Evolutionary conservation across 108 stramenopile species (phyloP).

Genomic region (Cyclotella distinguenda): DNA sequence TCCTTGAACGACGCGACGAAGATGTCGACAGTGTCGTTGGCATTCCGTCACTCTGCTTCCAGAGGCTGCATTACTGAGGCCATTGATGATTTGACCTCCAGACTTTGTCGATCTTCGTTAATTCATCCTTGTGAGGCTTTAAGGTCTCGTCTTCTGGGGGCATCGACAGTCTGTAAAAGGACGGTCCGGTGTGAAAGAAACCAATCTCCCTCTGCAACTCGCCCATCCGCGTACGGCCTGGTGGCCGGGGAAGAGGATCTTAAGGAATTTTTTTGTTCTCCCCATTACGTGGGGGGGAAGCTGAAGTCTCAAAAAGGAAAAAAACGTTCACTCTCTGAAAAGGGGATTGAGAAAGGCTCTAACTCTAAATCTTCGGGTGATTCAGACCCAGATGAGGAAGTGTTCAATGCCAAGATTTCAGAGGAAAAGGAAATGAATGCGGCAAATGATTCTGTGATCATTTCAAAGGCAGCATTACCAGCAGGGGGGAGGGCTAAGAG

Average conservation of each 20-base stretch:
- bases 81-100: slow-evolving; percentile 55
- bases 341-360: slow-evolving; percentile 1
- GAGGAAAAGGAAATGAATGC: slow-evolving; percentile 27
- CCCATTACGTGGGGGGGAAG: slow-evolving; percentile 16
- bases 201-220: neutral
- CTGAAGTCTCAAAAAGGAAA: slow-evolving; percentile 2
- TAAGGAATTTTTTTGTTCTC: slow-evolving; percentile 14
- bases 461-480: slow-evolving; percentile 22
- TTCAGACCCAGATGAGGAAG: slow-evolving; percentile 19
- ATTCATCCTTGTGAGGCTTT: slow-evolving; percentile 14
- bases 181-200: neutral
- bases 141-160: neutral
- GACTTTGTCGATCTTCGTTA: slow-evolving; percentile 22
- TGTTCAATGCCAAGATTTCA: slow-evolving; percentile 44
- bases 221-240: neutral
- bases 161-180: slow-evolving; percentile 18
- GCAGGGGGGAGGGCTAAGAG: slow-evolving; percentile 25
- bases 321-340: slow-evolving; percentile 19
- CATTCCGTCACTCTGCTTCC: slow-evolving; percentile 40
- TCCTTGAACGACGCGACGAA: slow-evolving; percentile 64
- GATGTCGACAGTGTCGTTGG: slow-evolving; percentile 55
- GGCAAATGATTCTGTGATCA: neutral
- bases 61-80: slow-evolving; percentile 35
- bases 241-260: neutral
- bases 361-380: neutral